phyloP scores from a whole-genome alignment of 2,329 filamentous ascomycete species.

The Dothidotthia symphoricarpi region DNA sequence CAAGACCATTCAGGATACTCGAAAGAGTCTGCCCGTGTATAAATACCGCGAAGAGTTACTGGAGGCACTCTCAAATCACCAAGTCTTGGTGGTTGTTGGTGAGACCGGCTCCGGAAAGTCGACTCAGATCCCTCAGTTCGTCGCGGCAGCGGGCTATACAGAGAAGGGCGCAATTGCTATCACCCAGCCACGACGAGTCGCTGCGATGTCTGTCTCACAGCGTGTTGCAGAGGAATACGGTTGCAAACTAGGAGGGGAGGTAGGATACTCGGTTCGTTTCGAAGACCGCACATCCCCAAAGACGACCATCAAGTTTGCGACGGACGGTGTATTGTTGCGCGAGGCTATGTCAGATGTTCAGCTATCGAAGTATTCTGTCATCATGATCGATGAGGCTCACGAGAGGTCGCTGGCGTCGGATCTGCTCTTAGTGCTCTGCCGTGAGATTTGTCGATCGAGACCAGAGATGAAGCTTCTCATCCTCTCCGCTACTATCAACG shows the following conservation, averaged over 20 bases:
- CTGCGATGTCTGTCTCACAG: constrained; percentile 95
- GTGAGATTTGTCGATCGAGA: constrained; percentile 79
- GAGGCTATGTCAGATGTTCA: constrained; percentile 89
- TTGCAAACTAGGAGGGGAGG: constrained; percentile 83
- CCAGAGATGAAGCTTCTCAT: constrained; percentile 89
- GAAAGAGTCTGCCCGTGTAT: constrained; percentile 88
- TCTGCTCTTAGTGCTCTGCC: constrained; percentile 81
- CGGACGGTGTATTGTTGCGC: constrained; percentile 89
- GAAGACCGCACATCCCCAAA: constrained; percentile 74
- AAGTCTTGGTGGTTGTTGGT: constrained; percentile 87
- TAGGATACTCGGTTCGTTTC: constrained; percentile 93
- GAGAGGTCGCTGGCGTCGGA: constrained; percentile 90
- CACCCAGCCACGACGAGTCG: constrained; percentile 91
- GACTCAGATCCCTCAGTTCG: constrained; percentile 89
- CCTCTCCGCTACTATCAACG: constrained; percentile 91
- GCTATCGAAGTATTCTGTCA: constrained; percentile 73
- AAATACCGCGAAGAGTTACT: constrained; percentile 82
- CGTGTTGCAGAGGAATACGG: constrained; percentile 95
- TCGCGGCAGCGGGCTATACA: constrained; percentile 61
- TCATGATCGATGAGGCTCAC: constrained; percentile 98
- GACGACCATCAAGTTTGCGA: constrained; percentile 98
- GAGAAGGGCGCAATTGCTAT: constrained; percentile 81
- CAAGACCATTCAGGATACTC: constrained; percentile 82
- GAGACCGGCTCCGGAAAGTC: constrained; percentile 96
- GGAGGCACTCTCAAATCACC: constrained; percentile 79